Conservation (phyloP, 169 alveolate species). For the Prorocentrum cordatum region DNA sequence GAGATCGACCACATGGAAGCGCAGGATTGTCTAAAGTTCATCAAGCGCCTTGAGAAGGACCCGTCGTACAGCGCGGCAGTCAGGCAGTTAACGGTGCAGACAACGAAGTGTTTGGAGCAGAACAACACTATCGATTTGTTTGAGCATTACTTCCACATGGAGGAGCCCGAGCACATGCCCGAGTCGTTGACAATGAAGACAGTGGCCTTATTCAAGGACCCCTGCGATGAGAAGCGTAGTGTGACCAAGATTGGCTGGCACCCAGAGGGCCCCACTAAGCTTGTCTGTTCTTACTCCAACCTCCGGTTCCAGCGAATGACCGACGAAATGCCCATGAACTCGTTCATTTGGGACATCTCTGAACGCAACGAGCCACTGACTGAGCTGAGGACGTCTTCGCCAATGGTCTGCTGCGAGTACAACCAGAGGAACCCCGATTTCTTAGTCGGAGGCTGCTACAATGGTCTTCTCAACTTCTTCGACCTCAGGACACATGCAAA, state of each 20-base stretch:
- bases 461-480: constrained; percentile 50
- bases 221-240: constrained; percentile 36
- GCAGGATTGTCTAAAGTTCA: constrained; percentile 36
- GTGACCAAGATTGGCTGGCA: constrained; percentile 67
- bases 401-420: constrained; percentile 67
- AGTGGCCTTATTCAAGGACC: constrained; percentile 65
- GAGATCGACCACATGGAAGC: constrained; percentile 49
- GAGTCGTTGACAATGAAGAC: constrained; percentile 34
- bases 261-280: constrained; percentile 60
- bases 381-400: constrained; percentile 45
- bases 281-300: constrained; percentile 37
- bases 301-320: constrained; percentile 63
- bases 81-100: constrained; percentile 45
- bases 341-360: constrained; percentile 63
- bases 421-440: constrained; percentile 57
- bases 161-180: constrained; percentile 67
- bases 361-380: constrained; percentile 46
- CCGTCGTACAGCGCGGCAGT: constrained; percentile 39
- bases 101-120: neutral
- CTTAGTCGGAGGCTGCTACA: constrained; percentile 27
- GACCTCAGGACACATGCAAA: constrained; percentile 59
- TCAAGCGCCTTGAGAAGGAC: constrained; percentile 66
- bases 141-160: constrained; percentile 38
- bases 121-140: constrained; percentile 64
- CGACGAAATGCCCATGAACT: constrained; percentile 65